phyloP scores from a whole-genome alignment of 2,329 filamentous ascomycete species.

The Aspergillus costaricaensis region DNA sequence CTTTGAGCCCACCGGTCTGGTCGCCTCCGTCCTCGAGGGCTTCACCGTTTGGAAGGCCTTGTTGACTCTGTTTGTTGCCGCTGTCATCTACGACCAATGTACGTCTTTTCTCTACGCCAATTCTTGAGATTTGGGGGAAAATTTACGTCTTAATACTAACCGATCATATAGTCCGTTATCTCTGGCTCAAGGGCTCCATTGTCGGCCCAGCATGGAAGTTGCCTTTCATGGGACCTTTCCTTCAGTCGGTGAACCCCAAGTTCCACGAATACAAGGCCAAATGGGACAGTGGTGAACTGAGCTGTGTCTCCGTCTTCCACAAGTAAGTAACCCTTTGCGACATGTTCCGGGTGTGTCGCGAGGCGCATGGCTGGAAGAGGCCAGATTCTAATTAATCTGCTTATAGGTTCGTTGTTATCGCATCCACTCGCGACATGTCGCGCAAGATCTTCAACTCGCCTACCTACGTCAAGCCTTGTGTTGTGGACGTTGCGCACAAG shows the following conservation, averaged over 20 bases:
- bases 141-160: background rate
- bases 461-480: slow-evolving; percentile 87
- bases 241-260: slow-evolving; percentile 87
- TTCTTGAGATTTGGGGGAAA: background rate
- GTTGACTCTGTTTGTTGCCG: slow-evolving; percentile 68
- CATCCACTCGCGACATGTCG: slow-evolving; percentile 89
- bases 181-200: slow-evolving; percentile 73
- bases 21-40: slow-evolving; percentile 59
- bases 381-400: background rate
- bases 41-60: slow-evolving; percentile 67
- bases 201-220: slow-evolving; percentile 73
- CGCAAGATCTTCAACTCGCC: slow-evolving; percentile 97
- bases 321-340: slow-evolving; percentile 64
- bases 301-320: slow-evolving; percentile 98
- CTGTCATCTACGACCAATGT: slow-evolving; percentile 90
- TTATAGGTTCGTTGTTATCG: slow-evolving; percentile 85
- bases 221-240: slow-evolving; percentile 92
- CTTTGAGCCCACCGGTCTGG: slow-evolving; percentile 47
- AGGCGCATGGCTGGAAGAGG: background rate
- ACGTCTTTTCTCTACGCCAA: slow-evolving; percentile 42
- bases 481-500: slow-evolving; percentile 92
- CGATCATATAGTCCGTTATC: slow-evolving; percentile 66
- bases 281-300: slow-evolving; percentile 87
- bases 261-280: slow-evolving; percentile 90
- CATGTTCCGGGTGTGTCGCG: background rate